Base-by-base conservation (phyloP, 2,329 filamentous ascomycete genomes). In the Phyllosticta citribraziliensis region DNA sequence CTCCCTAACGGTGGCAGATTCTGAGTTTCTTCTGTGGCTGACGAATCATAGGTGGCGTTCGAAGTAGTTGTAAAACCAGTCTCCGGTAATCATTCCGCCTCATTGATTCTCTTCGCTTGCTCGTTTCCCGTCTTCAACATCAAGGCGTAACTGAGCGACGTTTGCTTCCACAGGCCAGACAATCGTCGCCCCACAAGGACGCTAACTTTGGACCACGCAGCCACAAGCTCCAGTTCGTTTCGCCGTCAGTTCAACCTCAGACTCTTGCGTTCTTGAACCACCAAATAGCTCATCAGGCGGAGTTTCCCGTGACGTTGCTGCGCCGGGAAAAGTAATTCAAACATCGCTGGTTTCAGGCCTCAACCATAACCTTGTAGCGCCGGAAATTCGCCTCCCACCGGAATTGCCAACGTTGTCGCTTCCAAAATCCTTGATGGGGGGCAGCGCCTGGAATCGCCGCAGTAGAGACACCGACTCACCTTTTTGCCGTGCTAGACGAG, bases 1-100 rank as follows among this genome's bases (percentile, higher is more conserved):
- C 81, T 81, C 69, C 66, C 69, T 68, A 68, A 65, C 40, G 64
- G 76, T 75, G 78, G 77, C 72, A 71, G 73, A 70, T 66, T 66
- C 61, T 58, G 60, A 58, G 60, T 56, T 62, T 27, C 27, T 54
- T 55, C 30, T 61, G 59, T 55, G 59, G 54, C 59, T 61, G 59
- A 57, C 35, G 58, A 60, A 40, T 54, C 40, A 55, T n/a, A 58
- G 55, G 52, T 61, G 59, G 55, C 56, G 59, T 56, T 53, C 55
- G 59, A 61, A 61, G 59, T 35, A 53, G 58, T 60, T 61, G 55
- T 61, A 57, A 56, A 56, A 5, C 59, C 59, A 61, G 59, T 57
- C 52, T 57, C 50, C 58, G 59, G 59, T 30, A n/a, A 14, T n/a
- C 40, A 47, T n/a, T 47, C 40, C 40, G n/a, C n/a, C 40, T 47